These are phyloP conservation scores for Blastobotrys parvus DNA, from an alignment of 805 yeast genomes.

Conservation along the genomic window DNA sequence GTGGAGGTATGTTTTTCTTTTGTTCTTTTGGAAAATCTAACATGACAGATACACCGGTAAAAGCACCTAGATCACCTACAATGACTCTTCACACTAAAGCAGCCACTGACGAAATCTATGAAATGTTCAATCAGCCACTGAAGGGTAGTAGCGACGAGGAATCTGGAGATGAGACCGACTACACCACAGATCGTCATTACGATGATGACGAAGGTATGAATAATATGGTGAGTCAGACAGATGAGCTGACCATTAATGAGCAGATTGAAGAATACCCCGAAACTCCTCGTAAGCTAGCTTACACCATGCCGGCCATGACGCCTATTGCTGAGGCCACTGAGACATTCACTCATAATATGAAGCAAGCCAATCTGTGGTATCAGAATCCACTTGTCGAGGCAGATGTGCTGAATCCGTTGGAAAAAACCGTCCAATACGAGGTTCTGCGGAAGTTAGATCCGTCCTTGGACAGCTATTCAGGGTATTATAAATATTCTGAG, in stretches of 20 bases:
- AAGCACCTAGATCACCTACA: conserved; percentile 51
- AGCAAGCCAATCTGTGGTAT: neutral
- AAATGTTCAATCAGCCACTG: conserved; percentile 51
- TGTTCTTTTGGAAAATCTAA: neutral
- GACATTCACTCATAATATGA: conserved; percentile 7
- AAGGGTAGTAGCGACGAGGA: conserved; percentile 15
- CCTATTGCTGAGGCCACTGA: conserved; percentile 26
- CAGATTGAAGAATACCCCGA: neutral
- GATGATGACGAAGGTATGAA: conserved; percentile 4
- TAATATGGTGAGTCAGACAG: neutral
- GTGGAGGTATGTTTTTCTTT: conserved; percentile 19
- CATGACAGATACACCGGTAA: conserved; percentile 26
- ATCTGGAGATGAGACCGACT: conserved; percentile 14
- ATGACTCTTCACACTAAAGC: conserved; percentile 67
- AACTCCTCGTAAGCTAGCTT: neutral
- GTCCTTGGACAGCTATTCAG: conserved; percentile 22
- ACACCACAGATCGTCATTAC: neutral
- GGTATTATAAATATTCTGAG: conserved; percentile 19
- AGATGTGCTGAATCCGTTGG: conserved; percentile 7
- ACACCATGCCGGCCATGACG: conserved; percentile 15
- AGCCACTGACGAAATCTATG: conserved; percentile 64
- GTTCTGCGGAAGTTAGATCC: neutral
- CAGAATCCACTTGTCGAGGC: neutral
- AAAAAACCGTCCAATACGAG: neutral
- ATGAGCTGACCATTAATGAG: conserved; percentile 3